These are phyloP conservation scores for Pseudocercospora ulei DNA, from an alignment of 2,329 filamentous ascomycete genomes.

Conservation along the genomic window DNA sequence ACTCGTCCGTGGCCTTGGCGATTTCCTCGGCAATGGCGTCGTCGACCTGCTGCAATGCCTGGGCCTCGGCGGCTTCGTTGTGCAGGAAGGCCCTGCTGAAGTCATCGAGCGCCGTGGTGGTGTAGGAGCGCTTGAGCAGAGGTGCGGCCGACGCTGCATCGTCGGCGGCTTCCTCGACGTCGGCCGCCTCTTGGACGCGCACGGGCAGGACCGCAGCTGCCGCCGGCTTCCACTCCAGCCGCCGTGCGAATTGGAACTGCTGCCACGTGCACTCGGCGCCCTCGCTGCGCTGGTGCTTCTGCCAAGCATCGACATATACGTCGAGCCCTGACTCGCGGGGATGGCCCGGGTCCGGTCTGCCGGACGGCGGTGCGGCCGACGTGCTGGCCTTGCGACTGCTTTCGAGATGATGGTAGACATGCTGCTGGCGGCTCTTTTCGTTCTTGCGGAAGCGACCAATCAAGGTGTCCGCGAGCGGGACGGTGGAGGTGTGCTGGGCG, in stretches of 20 bases:
- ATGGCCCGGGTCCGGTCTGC: conserved; percentile 27
- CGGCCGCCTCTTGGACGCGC: conserved; percentile 33
- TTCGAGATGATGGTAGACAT: conserved; percentile 29
- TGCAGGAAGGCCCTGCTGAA: conserved; percentile 47
- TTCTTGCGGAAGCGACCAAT: conserved; percentile 42
- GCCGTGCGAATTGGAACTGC: conserved; percentile 79
- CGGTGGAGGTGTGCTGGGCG: conserved; percentile 51
- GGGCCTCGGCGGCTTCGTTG: conserved; percentile 41
- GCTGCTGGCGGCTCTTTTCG: conserved; percentile 29
- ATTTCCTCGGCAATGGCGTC: conserved; percentile 75
- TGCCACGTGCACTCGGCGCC: conserved; percentile 66
- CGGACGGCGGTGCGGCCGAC: conserved; percentile 32
- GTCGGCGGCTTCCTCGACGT: conserved; percentile 36
- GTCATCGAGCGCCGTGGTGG: conserved; percentile 51
- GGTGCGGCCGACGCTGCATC: conserved; percentile 24
- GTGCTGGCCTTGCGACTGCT: conserved; percentile 33
- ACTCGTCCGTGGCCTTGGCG: conserved; percentile 48
- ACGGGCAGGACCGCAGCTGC: conserved; percentile 33
- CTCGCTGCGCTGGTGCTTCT: conserved; percentile 61
- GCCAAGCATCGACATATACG: conserved; percentile 84
- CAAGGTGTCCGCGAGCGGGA: conserved; percentile 44
- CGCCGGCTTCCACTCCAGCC: conserved; percentile 73
- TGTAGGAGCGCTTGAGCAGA: conserved; percentile 44
- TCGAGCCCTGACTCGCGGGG: conserved; percentile 54
- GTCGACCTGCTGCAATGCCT: conserved; percentile 69